These are phyloP conservation scores for Schwanniomyces occidentalis DNA, from an alignment of 805 yeast species.

Conservation along the genomic window DNA sequence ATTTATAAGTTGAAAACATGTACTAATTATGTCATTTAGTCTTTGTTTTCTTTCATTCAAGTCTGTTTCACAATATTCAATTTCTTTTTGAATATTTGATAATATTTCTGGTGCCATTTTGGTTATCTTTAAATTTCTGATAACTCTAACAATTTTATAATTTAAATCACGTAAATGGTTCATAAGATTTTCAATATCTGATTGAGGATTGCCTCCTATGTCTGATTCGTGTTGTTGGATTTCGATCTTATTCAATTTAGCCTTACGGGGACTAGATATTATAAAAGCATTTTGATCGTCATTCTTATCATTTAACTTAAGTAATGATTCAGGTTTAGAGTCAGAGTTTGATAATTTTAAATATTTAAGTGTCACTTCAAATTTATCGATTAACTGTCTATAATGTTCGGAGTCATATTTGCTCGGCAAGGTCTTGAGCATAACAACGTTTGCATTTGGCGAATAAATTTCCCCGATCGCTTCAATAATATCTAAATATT, in stretches of 20 bases:
- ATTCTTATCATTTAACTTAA: constrained; percentile 4
- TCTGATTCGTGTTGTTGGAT: not conserved
- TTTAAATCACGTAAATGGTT: constrained; percentile 34
- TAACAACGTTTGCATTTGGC: constrained; percentile 11
- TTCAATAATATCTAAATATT: constrained; percentile 29
- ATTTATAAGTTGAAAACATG: constrained; percentile 26
- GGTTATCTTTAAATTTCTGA: constrained; percentile 35
- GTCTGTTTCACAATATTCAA: constrained; percentile 27
- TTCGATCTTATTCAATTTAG: constrained; percentile 5
- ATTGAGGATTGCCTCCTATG: constrained; percentile 3
- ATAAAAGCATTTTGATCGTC: constrained; percentile 19
- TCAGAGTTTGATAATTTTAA: constrained; percentile 17
- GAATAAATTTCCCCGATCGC: constrained; percentile 23
- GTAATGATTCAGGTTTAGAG: constrained; percentile 2
- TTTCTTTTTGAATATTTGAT: constrained; percentile 20
- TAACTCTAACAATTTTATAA: constrained; percentile 35
- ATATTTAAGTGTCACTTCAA: constrained; percentile 24
- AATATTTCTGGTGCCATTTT: constrained; percentile 35
- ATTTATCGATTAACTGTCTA: constrained; percentile 28
- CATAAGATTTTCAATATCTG: constrained; percentile 19
- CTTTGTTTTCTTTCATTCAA: constrained; percentile 20
- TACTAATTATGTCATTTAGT: constrained; percentile 22
- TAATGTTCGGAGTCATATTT: constrained; percentile 33
- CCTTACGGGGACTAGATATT: constrained; percentile 30
- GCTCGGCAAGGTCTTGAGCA: constrained; percentile 26